These are phyloP conservation scores for Aspergillus arachidicola DNA, from an alignment of 2,329 filamentous ascomycete species.

Conservation along the genomic window DNA sequence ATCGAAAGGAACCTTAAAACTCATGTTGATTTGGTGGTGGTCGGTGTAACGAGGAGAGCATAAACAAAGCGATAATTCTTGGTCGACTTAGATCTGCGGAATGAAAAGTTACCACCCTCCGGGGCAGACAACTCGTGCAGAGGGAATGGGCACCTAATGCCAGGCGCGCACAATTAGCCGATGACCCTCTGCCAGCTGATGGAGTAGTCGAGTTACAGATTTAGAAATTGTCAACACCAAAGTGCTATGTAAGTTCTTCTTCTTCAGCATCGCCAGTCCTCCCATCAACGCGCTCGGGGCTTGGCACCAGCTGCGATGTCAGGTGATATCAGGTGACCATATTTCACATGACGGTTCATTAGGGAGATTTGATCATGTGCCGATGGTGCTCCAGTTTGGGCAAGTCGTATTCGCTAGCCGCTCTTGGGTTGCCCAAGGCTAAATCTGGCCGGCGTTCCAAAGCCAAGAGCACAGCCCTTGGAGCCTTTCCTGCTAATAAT, in stretches of 20 bases:
- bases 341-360: neutral
- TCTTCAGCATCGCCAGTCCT: slow-evolving; percentile 4
- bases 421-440: slow-evolving; percentile 13
- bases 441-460: neutral
- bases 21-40: slow-evolving; percentile 29
- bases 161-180: neutral
- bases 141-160: neutral
- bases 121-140: neutral
- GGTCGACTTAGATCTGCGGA: neutral
- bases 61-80: slow-evolving; percentile 13
- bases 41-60: slow-evolving; percentile 5
- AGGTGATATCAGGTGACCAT: slow-evolving; percentile 20
- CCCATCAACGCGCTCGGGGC: slow-evolving; percentile 19
- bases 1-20: slow-evolving; percentile 38
- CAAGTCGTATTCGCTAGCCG: slow-evolving; percentile 14
- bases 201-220: neutral
- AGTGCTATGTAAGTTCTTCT: slow-evolving; percentile 1
- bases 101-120: neutral
- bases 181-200: neutral
- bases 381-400: neutral
- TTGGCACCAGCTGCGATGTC: slow-evolving; percentile 16
- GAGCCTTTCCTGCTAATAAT: neutral
- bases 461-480: slow-evolving; percentile 6
- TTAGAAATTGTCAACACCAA: neutral
- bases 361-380: too few species aligned